Percentiles rank a stretch among this genome's conserved stretches.
These are phyloP conservation scores for Dittrichia graveolens DNA, from an alignment of 129 eudicot species.

Conservation along the genomic window DNA sequence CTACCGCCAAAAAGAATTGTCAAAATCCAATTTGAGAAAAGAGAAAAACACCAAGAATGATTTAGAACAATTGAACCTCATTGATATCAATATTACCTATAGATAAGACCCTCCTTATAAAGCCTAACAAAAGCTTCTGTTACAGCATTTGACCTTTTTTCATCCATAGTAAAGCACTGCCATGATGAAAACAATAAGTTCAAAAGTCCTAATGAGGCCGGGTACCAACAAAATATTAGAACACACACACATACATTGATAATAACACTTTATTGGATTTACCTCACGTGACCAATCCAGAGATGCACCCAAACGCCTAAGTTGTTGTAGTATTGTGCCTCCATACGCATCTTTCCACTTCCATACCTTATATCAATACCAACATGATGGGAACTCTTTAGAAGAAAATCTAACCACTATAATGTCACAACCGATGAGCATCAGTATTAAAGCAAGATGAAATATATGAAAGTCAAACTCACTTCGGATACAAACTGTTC, in stretches of 20 bases:
- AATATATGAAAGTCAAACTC: constrained; percentile 40
- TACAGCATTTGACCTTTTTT: constrained; percentile 70
- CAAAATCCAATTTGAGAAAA: neutral
- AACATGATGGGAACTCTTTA: neutral
- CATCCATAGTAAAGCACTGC: constrained; percentile 81
- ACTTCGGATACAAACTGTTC: constrained; percentile 84
- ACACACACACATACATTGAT: neutral
- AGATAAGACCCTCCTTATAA: constrained; percentile 73
- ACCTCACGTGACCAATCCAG: constrained; percentile 99
- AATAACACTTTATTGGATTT: neutral
- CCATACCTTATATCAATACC: constrained; percentile 71
- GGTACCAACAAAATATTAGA: neutral
- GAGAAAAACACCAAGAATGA: neutral
- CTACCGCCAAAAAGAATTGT: neutral
- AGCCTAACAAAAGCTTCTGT: constrained; percentile 92
- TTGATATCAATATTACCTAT: constrained; percentile 54
- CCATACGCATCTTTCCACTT: constrained; percentile 90
- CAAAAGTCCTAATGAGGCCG: neutral
- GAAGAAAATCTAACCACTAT: neutral
- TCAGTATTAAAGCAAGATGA: neutral
- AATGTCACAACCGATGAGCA: neutral
- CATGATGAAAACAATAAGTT: neutral
- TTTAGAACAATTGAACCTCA: neutral
- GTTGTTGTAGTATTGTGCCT: constrained; percentile 82
- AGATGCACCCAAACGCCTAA: constrained; percentile 90